Base-by-base conservation (phyloP, 2,329 filamentous ascomycete genomes). In the Dactylellina cionopaga region DNA sequence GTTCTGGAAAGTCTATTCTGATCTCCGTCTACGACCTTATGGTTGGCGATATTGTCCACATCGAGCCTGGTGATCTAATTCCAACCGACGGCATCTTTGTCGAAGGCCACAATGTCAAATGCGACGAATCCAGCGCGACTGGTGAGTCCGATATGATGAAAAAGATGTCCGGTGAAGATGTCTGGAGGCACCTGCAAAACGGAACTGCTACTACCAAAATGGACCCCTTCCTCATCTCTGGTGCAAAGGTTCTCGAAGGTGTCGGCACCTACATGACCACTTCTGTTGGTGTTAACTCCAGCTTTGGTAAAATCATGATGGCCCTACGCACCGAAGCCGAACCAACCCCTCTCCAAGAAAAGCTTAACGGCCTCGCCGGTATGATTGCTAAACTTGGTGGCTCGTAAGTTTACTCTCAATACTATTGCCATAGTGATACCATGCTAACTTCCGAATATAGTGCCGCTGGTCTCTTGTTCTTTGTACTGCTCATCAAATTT, bases 221-320 rank as follows among this genome's bases (percentile, higher is more conserved):
- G 80, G 90, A 93, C 75, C 90, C 90, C 0, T 92, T 93, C 76
- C 91, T 97, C 77, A 91, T 96, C 76, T 96, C 92, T 27, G 93
- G 90, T 29, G 85, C 88, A 56, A 90, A 90, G 74, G 89, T 92
- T 66, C 89, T 92, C 81, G 90, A 92, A 78, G 90, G 90, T 44
- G 86, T 92, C 6, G 90, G 90, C 10, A 91, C 88, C 1, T 92
- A 88, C 76, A 83, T 92, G 80, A 87, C 89, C 71, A 92, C 90
- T 1, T 90, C 88, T 13, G 90, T 90, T 29, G 90, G 90, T 66
- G 82, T 89, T 31, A 87, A 90, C 80, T 92, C 89, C 27, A 89
- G 88, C 44, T 91, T 91, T 79, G 90, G 90, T 78, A 89, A 89
- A 78, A 92, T 90, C 44, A 83, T 92, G 80, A 88, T 92, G 85